Evolutionary conservation across 129 eudicot species (phyloP).

Genomic region (Chrysanthemum seticuspe): DNA sequence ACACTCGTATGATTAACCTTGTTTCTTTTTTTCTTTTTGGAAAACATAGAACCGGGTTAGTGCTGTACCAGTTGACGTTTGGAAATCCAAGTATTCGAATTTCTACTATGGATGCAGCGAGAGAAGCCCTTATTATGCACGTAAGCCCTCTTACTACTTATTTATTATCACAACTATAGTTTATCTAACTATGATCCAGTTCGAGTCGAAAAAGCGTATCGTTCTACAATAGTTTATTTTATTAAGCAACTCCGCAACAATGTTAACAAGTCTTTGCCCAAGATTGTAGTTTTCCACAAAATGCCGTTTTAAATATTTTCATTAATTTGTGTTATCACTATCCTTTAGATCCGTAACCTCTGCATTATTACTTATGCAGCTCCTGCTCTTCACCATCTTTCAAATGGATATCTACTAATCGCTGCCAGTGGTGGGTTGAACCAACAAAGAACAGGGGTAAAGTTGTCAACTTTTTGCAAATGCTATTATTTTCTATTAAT

Average conservation of each 20-base stretch:
- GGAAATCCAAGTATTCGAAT: constrained; percentile 74
- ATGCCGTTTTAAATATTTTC: not conserved
- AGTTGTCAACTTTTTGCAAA: not conserved
- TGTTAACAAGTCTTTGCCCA: not conserved
- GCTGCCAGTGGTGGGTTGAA: constrained; percentile 97
- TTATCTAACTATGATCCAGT: not conserved
- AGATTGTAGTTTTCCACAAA: not conserved
- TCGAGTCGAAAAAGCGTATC: too few species aligned
- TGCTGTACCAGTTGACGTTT: constrained; percentile 66
- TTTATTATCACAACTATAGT: too few species aligned
- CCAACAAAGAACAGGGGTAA: constrained; percentile 97
- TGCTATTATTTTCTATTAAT: constrained; percentile 3
- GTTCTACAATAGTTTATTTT: too few species aligned
- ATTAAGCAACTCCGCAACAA: too few species aligned
- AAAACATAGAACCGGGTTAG: constrained; percentile 41
- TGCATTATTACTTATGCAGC: constrained; percentile 47
- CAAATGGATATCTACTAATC: constrained; percentile 90
- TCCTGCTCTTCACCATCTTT: constrained; percentile 55
- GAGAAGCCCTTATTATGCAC: constrained; percentile 69
- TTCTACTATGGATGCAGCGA: constrained; percentile 87
- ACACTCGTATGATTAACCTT: constrained; percentile 1
- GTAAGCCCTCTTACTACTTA: constrained; percentile 49
- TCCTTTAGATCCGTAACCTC: not conserved
- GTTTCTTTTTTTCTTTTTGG: not conserved
- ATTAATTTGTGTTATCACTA: not conserved